Percentiles rank a stretch among this genome's conserved stretches.
phyloP scores from a whole-genome alignment of 2,329 filamentous ascomycete genomes.

The Aspergillus sp. region DNA sequence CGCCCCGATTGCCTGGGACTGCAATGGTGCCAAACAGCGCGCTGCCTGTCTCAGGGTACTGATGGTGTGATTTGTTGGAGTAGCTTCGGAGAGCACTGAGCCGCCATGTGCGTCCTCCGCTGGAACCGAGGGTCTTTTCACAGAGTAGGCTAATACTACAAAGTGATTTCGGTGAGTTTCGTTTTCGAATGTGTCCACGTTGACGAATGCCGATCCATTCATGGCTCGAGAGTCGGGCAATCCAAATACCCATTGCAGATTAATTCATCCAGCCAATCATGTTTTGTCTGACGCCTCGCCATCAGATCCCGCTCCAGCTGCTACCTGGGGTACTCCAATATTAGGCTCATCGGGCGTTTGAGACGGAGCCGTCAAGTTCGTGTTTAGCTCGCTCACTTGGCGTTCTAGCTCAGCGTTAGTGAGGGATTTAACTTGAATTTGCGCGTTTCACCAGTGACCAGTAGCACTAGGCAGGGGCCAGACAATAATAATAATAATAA shows the following conservation, averaged over 20 bases:
- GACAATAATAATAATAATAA: neutral
- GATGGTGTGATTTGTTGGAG: neutral
- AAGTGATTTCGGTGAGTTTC: neutral
- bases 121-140: neutral
- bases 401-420: constrained; percentile 25
- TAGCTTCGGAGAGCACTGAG: neutral
- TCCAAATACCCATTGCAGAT: constrained; percentile 1
- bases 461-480: neutral
- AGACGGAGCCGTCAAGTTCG: constrained; percentile 5
- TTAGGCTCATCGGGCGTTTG: constrained; percentile 11
- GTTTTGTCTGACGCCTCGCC: constrained; percentile 22
- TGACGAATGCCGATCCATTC: constrained; percentile 1
- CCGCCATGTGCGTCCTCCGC: neutral
- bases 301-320: constrained; percentile 15
- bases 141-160: neutral
- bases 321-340: constrained; percentile 12
- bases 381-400: constrained; percentile 30
- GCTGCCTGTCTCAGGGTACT: neutral
- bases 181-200: neutral
- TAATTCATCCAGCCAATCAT: constrained; percentile 10
- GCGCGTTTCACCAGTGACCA: no score
- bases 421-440: neutral
- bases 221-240: constrained; percentile 1
- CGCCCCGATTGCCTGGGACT: neutral
- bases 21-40: neutral